These are phyloP conservation scores for Acer campestre DNA, from an alignment of 345 rosid species.

Conservation along the genomic window DNA sequence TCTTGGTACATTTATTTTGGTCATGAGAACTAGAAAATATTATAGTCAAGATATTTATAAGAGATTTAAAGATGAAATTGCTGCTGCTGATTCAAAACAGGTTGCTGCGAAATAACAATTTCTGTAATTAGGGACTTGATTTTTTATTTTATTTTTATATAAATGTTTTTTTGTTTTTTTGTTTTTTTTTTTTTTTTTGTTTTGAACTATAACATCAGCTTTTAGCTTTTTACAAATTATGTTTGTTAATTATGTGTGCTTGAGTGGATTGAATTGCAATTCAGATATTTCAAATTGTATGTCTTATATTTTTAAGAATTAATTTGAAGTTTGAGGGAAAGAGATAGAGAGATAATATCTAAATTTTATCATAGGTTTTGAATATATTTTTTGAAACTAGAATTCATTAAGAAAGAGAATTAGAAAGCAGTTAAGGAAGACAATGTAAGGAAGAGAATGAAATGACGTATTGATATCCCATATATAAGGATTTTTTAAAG, in stretches of 20 bases:
- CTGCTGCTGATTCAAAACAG: neutral
- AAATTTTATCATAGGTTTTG: too few species aligned
- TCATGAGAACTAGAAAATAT: conserved; percentile 55
- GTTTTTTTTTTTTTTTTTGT: too few species aligned
- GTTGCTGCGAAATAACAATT: neutral
- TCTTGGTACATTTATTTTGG: conserved; percentile 48
- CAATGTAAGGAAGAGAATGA: too few species aligned
- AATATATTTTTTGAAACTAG: too few species aligned
- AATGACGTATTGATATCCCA: too few species aligned
- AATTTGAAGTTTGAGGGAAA: too few species aligned
- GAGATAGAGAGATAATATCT: too few species aligned
- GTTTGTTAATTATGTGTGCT: neutral
- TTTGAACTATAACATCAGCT: neutral
- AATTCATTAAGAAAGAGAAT: too few species aligned
- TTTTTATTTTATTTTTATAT: neutral
- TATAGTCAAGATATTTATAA: conserved; percentile 62
- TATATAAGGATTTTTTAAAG: too few species aligned
- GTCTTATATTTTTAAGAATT: too few species aligned
- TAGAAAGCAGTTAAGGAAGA: too few species aligned
- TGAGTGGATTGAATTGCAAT: neutral
- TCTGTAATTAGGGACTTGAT: neutral
- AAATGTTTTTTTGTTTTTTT: neutral
- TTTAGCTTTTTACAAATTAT: neutral
- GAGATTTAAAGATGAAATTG: conserved; percentile 43
- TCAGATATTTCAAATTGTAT: too few species aligned